phyloP scores from a whole-genome alignment of 164 flowering plant genomes.

The Stephania cephalantha region DNA sequence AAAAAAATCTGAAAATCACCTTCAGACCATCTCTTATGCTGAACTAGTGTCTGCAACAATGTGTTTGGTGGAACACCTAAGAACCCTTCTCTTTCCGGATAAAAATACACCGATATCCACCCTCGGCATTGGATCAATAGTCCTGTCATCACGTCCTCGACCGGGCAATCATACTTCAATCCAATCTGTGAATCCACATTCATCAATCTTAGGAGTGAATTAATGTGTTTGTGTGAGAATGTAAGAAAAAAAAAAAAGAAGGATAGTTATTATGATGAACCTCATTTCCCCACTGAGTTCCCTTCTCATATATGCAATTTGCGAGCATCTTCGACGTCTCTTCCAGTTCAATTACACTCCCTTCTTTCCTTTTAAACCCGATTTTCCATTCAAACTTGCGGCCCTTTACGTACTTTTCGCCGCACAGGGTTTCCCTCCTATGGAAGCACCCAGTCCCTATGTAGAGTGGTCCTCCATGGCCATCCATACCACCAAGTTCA shows the following conservation, averaged over 20 bases:
- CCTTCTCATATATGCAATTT: constrained; percentile 25
- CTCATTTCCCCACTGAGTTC: constrained; percentile 39
- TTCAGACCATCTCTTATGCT: constrained; percentile 81
- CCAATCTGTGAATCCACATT: constrained; percentile 41
- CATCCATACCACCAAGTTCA: constrained; percentile 26
- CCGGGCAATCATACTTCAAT: constrained; percentile 53
- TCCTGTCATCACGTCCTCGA: constrained; percentile 66
- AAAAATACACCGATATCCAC: constrained; percentile 55
- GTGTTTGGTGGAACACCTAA: constrained; percentile 50
- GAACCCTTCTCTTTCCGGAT: constrained; percentile 43
- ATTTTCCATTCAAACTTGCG: constrained; percentile 15
- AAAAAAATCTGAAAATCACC: constrained; percentile 63
- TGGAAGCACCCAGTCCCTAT: constrained; percentile 40
- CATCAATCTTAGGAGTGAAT: neutral
- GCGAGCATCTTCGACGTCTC: constrained; percentile 27
- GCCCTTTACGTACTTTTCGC: constrained; percentile 19
- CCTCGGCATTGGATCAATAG: constrained; percentile 53
- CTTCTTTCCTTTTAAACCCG: constrained; percentile 7
- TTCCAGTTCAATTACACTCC: constrained; percentile 17
- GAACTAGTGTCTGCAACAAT: constrained; percentile 43
- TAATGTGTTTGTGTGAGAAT: neutral
- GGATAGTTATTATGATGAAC: constrained; percentile 21
- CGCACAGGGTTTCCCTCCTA: constrained; percentile 27
- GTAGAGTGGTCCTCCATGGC: constrained; percentile 27
- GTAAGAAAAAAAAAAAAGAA: neutral